phyloP scores from a whole-genome alignment of 805 yeast genomes.

The Wickerhamia fluorescens region DNA sequence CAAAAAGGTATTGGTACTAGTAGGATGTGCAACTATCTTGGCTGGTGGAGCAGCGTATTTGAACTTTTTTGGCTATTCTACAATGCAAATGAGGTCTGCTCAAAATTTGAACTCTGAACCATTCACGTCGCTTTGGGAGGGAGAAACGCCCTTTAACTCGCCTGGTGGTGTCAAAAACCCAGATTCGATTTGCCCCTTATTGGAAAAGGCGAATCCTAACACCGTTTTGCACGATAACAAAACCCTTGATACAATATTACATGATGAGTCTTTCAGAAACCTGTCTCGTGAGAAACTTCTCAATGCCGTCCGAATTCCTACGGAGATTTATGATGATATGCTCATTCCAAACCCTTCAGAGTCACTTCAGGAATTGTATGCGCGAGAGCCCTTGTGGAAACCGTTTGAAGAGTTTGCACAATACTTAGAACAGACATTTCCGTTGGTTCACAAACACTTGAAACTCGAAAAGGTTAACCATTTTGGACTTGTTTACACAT shows the following conservation, averaged over 20 bases:
- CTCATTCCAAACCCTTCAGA: slow-evolving; percentile 19
- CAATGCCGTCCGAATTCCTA: slow-evolving; percentile 25
- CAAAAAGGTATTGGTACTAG: too few relatives aligned
- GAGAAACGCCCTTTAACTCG: too few relatives aligned
- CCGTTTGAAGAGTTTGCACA: slow-evolving; percentile 19
- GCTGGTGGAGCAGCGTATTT: too few relatives aligned
- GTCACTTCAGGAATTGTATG: slow-evolving; percentile 17
- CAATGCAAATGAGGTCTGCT: too few relatives aligned
- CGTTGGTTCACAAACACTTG: slow-evolving; percentile 25
- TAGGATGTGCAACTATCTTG: too few relatives aligned
- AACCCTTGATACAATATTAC: slow-evolving; percentile 18
- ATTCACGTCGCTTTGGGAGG: too few relatives aligned
- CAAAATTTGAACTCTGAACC: too few relatives aligned
- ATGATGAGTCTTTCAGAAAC: slow-evolving; percentile 17
- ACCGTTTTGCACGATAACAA: slow-evolving; percentile 13
- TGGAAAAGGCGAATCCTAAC: slow-evolving; percentile 23
- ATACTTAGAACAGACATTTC: slow-evolving; percentile 25
- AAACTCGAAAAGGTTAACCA: slow-evolving; percentile 29
- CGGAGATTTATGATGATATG: slow-evolving; percentile 26
- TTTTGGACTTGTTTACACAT: slow-evolving; percentile 29
- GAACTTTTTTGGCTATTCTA: too few relatives aligned
- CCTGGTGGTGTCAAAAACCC: too few relatives aligned
- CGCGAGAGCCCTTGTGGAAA: slow-evolving; percentile 11
- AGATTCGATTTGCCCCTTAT: slow-evolving; percentile 30
- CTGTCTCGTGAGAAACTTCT: slow-evolving; percentile 16